Conservation (phyloP, 352 stramenopile species). For the Globisporangium splendens region DNA sequence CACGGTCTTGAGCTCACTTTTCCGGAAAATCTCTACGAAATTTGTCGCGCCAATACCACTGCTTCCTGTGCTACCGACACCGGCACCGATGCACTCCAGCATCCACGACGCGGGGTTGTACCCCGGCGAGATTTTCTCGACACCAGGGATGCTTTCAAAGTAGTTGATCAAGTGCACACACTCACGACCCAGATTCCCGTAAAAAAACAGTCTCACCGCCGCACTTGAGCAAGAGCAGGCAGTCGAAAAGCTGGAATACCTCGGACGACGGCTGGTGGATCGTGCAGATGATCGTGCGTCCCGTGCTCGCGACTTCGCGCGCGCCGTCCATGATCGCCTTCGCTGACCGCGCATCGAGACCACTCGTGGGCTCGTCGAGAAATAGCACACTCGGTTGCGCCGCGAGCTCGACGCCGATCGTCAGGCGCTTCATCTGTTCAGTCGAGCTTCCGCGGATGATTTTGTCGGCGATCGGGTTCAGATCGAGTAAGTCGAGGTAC, state of each 20-base stretch:
- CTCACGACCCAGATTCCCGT: slow-evolving; percentile 33
- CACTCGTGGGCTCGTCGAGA: slow-evolving; percentile 47
- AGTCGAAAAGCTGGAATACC: slow-evolving; percentile 90
- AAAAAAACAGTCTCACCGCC: slow-evolving; percentile 60
- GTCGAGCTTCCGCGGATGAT: slow-evolving; percentile 59
- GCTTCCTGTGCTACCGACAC: slow-evolving; percentile 9
- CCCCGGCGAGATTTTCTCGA: slow-evolving; percentile 25
- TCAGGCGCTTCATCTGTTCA: slow-evolving; percentile 65
- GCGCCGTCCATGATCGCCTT: slow-evolving; percentile 70
- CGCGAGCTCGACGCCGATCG: slow-evolving; percentile 91
- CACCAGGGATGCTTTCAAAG: slow-evolving; percentile 22
- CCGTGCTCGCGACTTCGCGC: slow-evolving; percentile 80
- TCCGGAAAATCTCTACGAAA: slow-evolving; percentile 9
- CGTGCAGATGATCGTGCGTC: slow-evolving; percentile 84
- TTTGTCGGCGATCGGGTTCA: slow-evolving; percentile 57
- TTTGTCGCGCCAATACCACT: background rate
- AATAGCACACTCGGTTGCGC: slow-evolving; percentile 83
- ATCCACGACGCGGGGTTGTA: slow-evolving; percentile 32
- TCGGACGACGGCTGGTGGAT: slow-evolving; percentile 92
- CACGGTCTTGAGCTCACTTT: slow-evolving; percentile 7
- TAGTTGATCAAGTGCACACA: too few species aligned
- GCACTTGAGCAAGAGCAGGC: slow-evolving; percentile 78
- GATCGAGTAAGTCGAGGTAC: slow-evolving; percentile 47
- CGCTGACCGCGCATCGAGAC: slow-evolving; percentile 34
- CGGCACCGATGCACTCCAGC: slow-evolving; percentile 22